phyloP scores from a whole-genome alignment of 345 rosid species.

The Populus euphratica region DNA sequence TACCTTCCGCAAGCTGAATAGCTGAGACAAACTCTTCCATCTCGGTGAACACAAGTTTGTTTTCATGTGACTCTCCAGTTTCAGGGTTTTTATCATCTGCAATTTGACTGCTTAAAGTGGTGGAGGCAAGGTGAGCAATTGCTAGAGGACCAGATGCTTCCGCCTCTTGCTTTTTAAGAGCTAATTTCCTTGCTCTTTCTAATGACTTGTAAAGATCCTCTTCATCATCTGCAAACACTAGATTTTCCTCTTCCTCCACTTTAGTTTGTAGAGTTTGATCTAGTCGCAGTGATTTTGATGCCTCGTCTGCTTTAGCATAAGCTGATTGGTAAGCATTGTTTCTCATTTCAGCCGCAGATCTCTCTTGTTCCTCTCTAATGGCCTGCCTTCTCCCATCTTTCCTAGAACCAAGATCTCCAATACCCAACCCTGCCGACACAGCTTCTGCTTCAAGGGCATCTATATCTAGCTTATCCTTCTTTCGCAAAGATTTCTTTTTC shows the following conservation, averaged over 20 bases:
- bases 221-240: conserved; percentile 65
- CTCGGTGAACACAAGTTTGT: conserved; percentile 84
- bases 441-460: conserved; percentile 93
- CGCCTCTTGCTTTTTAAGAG: conserved; percentile 62
- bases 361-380: conserved; percentile 72
- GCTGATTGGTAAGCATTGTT: conserved; percentile 74
- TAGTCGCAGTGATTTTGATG: conserved; percentile 65
- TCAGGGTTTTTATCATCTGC: conserved; percentile 43
- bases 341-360: conserved; percentile 70
- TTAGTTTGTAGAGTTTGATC: conserved; percentile 51
- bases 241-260: conserved; percentile 58
- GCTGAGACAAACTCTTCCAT: conserved; percentile 95
- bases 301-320: conserved; percentile 81
- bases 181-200: conserved; percentile 77
- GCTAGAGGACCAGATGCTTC: conserved; percentile 69
- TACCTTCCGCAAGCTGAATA: conserved; percentile 80
- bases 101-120: conserved; percentile 37
- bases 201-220: conserved; percentile 78
- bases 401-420: conserved; percentile 91
- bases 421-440: conserved; percentile 70
- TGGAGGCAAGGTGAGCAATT: conserved; percentile 59
- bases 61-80: conserved; percentile 64
- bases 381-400: conserved; percentile 77
- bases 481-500: conserved; percentile 80
- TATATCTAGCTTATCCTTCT: conserved; percentile 82